Base-by-base conservation (phyloP, 768 basidiomycete species). In the Panus rudis region DNA sequence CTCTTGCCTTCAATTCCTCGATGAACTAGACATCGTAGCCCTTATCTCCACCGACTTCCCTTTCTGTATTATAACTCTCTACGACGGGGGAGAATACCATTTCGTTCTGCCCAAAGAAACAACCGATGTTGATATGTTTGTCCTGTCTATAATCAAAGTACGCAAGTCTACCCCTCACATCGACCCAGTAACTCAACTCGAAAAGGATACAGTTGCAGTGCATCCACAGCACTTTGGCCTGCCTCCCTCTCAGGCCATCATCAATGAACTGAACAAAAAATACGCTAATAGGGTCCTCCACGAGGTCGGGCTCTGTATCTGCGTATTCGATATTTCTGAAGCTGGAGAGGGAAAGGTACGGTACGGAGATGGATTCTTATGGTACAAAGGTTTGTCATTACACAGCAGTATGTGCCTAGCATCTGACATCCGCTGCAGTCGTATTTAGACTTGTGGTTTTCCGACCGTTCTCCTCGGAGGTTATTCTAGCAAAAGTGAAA, bases 331-430 rank as follows among this genome's bases (percentile, higher is more conserved):
- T 60, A 65, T 99, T 30, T 67, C 81, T 0, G 77, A 90, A 50
- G 85, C 81, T 1, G 84, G 90, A 2, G 92, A 97, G 57, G 94
- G 94, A 1, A 92, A 86, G 49, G 82, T 99, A 4, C 74, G 92
- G 26, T 96, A 93, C 54, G 93, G 94, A 0, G 94, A 99, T 62
- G 94, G 94, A 0, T 82, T 81, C 57, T 67, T 94, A 56, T 98
- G 92, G 84, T 92, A 98, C 59, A 91, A 87, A 73, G 78, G 93
- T 93, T 40, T 48, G 68, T 56, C 8, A n/a, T 4, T n/a, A n/a
- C n/a, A 0, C 23, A 19, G 6, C 37, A 43, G 46, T 20, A 13
- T 17, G 16, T 39, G n/a, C 27, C 23, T 7, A 43, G 22, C 2
- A 25, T 7, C 14, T 8, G 5, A 22, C 28, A 41, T 39, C 34